Percentiles rank a stretch among this genome's conserved stretches.
phyloP scores from a whole-genome alignment of 352 stramenopile genomes.

The Pythium volutum region DNA sequence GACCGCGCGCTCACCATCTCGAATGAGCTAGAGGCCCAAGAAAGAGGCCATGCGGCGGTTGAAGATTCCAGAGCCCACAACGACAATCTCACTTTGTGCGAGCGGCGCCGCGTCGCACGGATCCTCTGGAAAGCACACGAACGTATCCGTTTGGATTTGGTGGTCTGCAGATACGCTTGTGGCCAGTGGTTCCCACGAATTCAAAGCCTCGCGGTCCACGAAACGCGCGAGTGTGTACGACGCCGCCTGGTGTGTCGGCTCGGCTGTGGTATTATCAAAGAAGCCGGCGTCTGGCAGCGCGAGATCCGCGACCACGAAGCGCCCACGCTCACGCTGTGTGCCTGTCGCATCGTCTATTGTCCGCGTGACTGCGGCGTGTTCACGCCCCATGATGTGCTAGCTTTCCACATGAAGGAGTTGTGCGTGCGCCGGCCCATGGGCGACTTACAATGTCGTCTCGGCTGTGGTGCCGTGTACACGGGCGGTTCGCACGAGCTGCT shows the following conservation, averaged over 20 bases:
- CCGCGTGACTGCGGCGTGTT: constrained; percentile 69
- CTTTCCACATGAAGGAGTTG: constrained; percentile 49
- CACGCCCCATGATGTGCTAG: constrained; percentile 43
- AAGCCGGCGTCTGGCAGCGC: constrained; percentile 44
- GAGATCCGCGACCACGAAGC: constrained; percentile 59
- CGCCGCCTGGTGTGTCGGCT: constrained; percentile 67
- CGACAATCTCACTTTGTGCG: constrained; percentile 17
- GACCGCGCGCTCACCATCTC: constrained; percentile 37
- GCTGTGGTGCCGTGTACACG: constrained; percentile 53
- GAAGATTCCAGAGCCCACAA: constrained; percentile 42
- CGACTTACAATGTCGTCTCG: constrained; percentile 53
- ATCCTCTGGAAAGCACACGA: constrained; percentile 42
- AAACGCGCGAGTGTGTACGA: constrained; percentile 50
- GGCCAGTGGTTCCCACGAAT: constrained; percentile 45
- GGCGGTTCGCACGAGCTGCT: constrained; percentile 59
- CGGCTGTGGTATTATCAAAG: constrained; percentile 48
- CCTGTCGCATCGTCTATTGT: constrained; percentile 51
- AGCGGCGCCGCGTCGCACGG: constrained; percentile 56
- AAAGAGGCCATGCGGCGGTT: constrained; percentile 40
- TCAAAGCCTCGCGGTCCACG: constrained; percentile 44
- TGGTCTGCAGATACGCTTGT: constrained; percentile 64
- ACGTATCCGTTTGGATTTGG: constrained; percentile 31
- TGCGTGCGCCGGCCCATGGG: constrained; percentile 63
- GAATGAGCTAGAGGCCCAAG: constrained; percentile 41
- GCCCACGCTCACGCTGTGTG: constrained; percentile 35